These are phyloP conservation scores for Claviceps quebecensis DNA, from an alignment of 2,329 filamentous ascomycete genomes.

Conservation along the genomic window DNA sequence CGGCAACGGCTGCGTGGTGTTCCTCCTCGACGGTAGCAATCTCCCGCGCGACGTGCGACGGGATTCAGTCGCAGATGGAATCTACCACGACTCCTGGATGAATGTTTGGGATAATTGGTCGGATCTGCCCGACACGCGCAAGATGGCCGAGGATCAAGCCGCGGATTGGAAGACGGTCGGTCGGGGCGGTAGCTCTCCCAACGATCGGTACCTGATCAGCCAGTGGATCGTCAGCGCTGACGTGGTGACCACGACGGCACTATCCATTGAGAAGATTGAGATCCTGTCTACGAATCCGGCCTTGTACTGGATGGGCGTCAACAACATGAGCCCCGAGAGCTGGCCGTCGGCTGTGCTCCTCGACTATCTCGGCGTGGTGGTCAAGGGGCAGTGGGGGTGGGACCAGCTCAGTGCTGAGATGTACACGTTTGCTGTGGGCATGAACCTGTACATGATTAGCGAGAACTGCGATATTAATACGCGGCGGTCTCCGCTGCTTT, in stretches of 20 bases:
- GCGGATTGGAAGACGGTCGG: constrained; percentile 11
- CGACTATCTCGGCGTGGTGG: constrained; percentile 19
- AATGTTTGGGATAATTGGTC: constrained; percentile 18
- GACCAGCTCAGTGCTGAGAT: constrained; percentile 18
- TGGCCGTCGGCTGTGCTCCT: constrained; percentile 19
- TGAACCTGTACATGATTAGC: constrained; percentile 19
- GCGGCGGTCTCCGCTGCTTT: constrained; percentile 13
- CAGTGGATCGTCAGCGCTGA: constrained; percentile 20
- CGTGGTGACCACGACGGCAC: constrained; percentile 13
- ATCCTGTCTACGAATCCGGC: constrained; percentile 19
- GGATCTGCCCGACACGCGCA: constrained; percentile 13
- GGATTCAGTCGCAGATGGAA: constrained; percentile 15
- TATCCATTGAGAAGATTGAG: constrained; percentile 16
- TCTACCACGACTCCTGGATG: constrained; percentile 15
- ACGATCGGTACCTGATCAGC: constrained; percentile 15
- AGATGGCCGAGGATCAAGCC: constrained; percentile 12
- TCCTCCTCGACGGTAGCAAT: constrained; percentile 14
- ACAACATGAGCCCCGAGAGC: constrained; percentile 13
- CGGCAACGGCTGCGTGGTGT: constrained; percentile 20
- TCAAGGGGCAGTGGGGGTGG: constrained; percentile 13
- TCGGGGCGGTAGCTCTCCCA: constrained; percentile 9
- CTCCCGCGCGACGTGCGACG: constrained; percentile 9
- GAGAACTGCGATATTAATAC: constrained; percentile 17
- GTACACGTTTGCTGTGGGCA: constrained; percentile 16
- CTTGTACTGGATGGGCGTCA: constrained; percentile 20